Evolutionary conservation across 169 alveolate genomes (phyloP).

Genomic region (Theileria orientalis): DNA sequence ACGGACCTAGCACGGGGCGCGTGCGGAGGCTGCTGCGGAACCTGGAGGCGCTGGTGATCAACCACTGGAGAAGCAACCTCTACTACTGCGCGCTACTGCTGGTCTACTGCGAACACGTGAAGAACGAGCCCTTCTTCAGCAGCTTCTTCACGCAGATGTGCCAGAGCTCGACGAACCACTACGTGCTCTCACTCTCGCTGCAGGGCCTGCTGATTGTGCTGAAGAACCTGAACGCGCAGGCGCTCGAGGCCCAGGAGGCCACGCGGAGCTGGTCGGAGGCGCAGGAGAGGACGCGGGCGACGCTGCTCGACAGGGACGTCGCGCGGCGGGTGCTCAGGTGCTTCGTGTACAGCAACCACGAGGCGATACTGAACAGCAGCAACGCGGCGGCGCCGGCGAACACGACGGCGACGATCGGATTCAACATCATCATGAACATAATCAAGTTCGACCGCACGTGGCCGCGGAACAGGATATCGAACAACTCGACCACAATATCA

Average conservation of each 20-base stretch:
- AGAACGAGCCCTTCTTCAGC: neutral
- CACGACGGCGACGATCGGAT: neutral
- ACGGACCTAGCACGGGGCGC: too few relatives aligned
- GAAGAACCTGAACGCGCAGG: neutral
- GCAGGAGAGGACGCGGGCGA: too few relatives aligned
- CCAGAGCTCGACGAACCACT: neutral
- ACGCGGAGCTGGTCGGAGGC: neutral
- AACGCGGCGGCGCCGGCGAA: neutral
- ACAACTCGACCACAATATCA: slow-evolving; percentile 41
- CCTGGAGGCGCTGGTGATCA: neutral
- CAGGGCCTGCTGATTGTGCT: neutral
- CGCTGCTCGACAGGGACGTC: neutral
- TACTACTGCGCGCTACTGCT: neutral
- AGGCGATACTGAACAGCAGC: neutral
- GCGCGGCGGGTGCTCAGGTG: neutral
- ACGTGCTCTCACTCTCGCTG: neutral
- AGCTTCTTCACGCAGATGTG: slow-evolving; percentile 2
- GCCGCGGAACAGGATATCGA: slow-evolving; percentile 32
- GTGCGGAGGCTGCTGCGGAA: neutral
- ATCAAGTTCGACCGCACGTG: slow-evolving; percentile 46
- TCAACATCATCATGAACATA: slow-evolving; percentile 1
- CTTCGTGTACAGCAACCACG: slow-evolving; percentile 7
- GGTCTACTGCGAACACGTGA: neutral
- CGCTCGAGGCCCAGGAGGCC: neutral
- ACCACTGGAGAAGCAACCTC: neutral